Conservation (phyloP, 208 protist genomes). For the Trypanosoma platydactyli region DNA sequence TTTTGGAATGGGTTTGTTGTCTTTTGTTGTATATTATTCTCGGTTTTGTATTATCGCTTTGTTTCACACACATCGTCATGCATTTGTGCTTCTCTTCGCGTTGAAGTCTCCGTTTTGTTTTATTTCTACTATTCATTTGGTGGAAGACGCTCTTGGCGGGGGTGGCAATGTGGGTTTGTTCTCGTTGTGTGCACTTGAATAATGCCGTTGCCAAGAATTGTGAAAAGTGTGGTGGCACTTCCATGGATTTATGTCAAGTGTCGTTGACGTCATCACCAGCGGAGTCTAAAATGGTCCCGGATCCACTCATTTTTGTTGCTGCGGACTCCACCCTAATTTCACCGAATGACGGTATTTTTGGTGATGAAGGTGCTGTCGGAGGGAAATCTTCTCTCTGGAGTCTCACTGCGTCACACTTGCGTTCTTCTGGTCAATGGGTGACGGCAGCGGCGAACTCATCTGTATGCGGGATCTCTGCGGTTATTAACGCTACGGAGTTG, state of each 20-base stretch:
- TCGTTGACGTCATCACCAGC: neutral
- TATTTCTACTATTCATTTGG: constrained; percentile 7
- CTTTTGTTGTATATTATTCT: neutral
- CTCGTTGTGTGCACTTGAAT: neutral
- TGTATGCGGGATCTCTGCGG: neutral
- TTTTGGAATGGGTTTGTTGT: neutral
- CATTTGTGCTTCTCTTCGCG: no score
- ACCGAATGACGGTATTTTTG: neutral
- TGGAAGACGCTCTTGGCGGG: no score
- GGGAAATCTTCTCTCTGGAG: neutral
- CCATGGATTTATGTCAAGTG: neutral
- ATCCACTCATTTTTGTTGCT: constrained; percentile 3
- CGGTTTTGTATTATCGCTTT: constrained; percentile 16
- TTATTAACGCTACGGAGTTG: neutral
- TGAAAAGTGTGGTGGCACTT: neutral
- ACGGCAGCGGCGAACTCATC: neutral
- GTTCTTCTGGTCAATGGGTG: neutral
- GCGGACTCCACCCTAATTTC: neutral
- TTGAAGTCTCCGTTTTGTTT: no score
- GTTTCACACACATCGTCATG: no score
- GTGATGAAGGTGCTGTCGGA: neutral
- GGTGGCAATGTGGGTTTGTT: constrained; percentile 3
- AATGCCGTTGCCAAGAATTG: neutral
- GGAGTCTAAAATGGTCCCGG: neutral
- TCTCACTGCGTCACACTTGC: neutral